Base-by-base conservation (phyloP, 345 rosid species). In the Citrus maxima region DNA sequence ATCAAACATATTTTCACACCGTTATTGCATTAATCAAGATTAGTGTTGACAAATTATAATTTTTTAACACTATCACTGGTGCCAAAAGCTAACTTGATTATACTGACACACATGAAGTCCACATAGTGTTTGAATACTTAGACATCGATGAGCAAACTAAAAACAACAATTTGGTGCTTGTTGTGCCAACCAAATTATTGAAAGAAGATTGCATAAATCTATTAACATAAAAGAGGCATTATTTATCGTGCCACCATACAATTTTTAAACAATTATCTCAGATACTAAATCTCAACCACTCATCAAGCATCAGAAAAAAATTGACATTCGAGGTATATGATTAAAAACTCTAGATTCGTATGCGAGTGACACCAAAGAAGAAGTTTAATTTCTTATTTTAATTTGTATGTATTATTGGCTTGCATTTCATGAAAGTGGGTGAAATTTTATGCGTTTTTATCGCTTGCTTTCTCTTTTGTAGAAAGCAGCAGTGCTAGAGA, bases 351-450 rank as follows among this genome's bases (percentile, higher is more conserved):
- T 1, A 21, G 7, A 4, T 4, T 56, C 14, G 6, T 59, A 59
- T 6, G 30, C n/a, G 13, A 24, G 19, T 25, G 6, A n/a, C 35
- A 37, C 13, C 12, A 32, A 60, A 3, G 14, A 4, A 35, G 1
- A 8, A 32, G 22, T 4, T n/a, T 27, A 5, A 10, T 7, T 16
- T 64, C 7, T 24, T 60, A 3, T 61, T 61, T 61, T 24, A 1
- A 61, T 24, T 61, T 34, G 0, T 27, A n/a, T 56, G 21, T 27
- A 19, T 34, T 6, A 35, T n/a, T 58, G 66, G 70, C 46, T 64
- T 75, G 34, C 16, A 75, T 49, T 64, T 64, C 71, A 75, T 64
- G 46, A 64, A 22, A 49, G 61, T 63, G 71, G 78, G 51, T 64
- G 63, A 51, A 75, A 49, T 75, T 49, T 75, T 22, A 32, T 65